A percentile compares a stretch with the other conserved stretches of the same genome.
Conservation (phyloP, 78 protist species). For the slime mould (Dictyostelium discoideum) region DNA sequence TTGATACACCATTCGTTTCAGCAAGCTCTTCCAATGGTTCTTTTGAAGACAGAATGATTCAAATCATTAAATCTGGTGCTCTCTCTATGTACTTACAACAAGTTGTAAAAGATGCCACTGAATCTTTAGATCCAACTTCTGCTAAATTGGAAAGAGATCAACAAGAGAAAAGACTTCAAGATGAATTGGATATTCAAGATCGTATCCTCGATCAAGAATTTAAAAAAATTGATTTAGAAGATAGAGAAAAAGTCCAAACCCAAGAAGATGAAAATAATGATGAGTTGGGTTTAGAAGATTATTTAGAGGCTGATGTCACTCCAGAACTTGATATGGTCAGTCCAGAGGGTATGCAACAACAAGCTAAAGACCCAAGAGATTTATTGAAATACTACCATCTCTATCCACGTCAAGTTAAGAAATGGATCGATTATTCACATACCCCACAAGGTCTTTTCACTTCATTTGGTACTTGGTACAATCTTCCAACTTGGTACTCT, state of each 20-base stretch:
- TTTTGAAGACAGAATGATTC: slow-evolving; percentile 24
- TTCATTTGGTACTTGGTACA: slow-evolving; percentile 63
- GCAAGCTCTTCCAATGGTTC: not conserved
- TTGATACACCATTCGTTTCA: slow-evolving; percentile 5
- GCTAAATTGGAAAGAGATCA: not conserved
- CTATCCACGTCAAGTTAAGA: slow-evolving; percentile 40
- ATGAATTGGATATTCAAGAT: not conserved
- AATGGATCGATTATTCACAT: slow-evolving; percentile 73
- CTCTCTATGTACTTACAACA: slow-evolving; percentile 7
- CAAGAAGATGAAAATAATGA: too few relatives aligned
- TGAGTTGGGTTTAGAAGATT: not conserved
- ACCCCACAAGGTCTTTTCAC: slow-evolving; percentile 71
- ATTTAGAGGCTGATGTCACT: not conserved
- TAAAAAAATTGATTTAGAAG: not conserved
- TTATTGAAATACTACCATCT: slow-evolving; percentile 57
- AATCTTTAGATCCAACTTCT: not conserved
- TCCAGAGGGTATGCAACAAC: slow-evolving; percentile 29
- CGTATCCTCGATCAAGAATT: not conserved
- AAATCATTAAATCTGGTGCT: not conserved
- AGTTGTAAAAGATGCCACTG: not conserved
- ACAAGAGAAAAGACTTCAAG: not conserved
- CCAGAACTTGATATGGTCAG: slow-evolving; percentile 45
- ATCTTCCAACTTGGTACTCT: slow-evolving; percentile 69
- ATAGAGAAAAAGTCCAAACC: not conserved
- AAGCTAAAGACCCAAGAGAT: slow-evolving; percentile 68